Base-by-base conservation (phyloP, 2,329 filamentous ascomycete species). In the Coniochaeta sp. region DNA sequence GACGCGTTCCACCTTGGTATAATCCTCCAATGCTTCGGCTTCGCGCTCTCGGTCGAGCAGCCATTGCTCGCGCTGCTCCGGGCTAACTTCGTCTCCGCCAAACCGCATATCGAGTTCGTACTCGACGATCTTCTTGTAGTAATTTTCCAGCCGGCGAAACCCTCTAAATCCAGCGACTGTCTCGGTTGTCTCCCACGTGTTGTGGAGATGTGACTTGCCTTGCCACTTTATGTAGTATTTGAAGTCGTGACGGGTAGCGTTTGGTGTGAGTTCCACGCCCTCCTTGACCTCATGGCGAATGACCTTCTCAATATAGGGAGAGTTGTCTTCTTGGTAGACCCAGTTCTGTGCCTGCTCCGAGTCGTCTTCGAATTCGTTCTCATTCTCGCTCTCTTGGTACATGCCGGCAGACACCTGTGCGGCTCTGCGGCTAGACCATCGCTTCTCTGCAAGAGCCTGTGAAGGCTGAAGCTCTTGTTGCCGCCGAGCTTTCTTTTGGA, bases 211-310 rank as follows among this genome's bases (percentile, higher is more conserved):
- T 10, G 94, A 95, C 69, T 91, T 89, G 58, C 86, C 89, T 69
- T 96, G 89, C 94, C 95, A 99, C 73, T 99, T 99, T 69, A 99
- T 91, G 69, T 86, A 81, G 60, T 78, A 99, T 63, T 97, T 90
- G 61, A 94, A 96, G 64, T 96, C 89, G 50, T 91, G 82, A 59
- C 79, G 77, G 22, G 69, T 75, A 2, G 77, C 66, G 47, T 89
- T 84, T 51, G 74, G 73, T 13, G 76, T 70, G 52, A 82, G 67
- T 55, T 81, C 81, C 46, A 79, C 70, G 14, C 79, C 89, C 30
- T 89, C 86, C 65, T 84, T 88, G 32, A 89, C 73, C 48, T 87
- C 84, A 67, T 97, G 91, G 57, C 95, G 89, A 51, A 99, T 81
- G 50, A 99, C 87, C 57, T 89, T 84, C 65, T 99, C 94, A 58